Evolutionary conservation across 371 early-diverging fungal species (phyloP).

Genomic region (Mortierella polycephala): DNA sequence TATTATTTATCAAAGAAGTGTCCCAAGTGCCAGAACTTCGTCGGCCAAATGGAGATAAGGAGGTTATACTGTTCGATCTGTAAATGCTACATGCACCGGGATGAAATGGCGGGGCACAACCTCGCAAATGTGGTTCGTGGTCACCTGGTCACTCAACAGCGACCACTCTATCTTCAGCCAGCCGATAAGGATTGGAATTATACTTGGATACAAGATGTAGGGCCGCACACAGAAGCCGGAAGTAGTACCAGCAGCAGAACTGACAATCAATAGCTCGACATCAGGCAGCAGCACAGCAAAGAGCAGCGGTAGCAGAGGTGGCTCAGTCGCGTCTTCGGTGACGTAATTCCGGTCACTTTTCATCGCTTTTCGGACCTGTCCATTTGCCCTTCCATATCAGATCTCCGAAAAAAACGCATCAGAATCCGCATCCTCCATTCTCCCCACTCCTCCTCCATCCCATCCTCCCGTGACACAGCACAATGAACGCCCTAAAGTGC

Average conservation of each 20-base stretch:
- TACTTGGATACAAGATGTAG: no score
- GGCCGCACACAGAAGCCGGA: background rate
- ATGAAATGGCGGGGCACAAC: conserved; percentile 27
- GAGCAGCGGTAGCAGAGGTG: background rate
- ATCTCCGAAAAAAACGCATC: no score
- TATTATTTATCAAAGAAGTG: conserved; percentile 9
- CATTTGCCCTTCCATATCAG: no score
- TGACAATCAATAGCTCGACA: no score
- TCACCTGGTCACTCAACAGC: conserved; percentile 16
- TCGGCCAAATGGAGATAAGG: background rate
- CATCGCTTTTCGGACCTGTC: no score
- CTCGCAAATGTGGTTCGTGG: conserved; percentile 7
- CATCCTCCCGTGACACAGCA: background rate
- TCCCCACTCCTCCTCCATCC: background rate
- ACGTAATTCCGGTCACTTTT: no score
- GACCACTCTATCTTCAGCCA: conserved; percentile 24
- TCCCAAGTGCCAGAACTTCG: conserved; percentile 1
- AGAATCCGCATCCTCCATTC: conserved; percentile 13
- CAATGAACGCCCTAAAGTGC: conserved; percentile 50
- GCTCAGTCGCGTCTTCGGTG: no score
- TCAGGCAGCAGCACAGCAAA: no score
- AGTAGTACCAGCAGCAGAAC: background rate
- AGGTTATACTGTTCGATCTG: conserved; percentile 2
- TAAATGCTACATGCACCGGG: conserved; percentile 7
- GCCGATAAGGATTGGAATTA: conserved; percentile 1